Evolutionary conservation across 495 filamentous ascomycete genomes (phyloP), one percentile per base, ranked within the genome.

Genomic region (Podospora conica): DNA sequence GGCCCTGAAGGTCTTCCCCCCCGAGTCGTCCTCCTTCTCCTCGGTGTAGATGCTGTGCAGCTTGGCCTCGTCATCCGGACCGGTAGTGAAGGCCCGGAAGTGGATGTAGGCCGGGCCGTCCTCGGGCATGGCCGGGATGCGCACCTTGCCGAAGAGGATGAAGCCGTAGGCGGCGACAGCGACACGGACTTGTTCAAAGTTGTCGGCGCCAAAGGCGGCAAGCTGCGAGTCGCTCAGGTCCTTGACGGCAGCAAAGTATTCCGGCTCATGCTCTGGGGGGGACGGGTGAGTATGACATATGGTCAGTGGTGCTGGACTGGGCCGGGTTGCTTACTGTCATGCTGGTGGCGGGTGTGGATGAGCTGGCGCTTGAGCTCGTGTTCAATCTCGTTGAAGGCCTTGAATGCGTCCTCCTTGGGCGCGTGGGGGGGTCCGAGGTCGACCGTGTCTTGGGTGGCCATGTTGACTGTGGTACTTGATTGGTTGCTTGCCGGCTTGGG

Each of bases 91-190:
- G 29, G 81, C 73, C 48, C 84, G 79, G 66, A 86, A 78, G 70
- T 81, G 79, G 25, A 84, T 70, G 66, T 79, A 84, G 0, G 76
- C 78, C 15, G 77, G 78, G 0, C 79, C 79, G 1, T 67, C 65
- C 53, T 79, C 75, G 24, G 77, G 74, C 71, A 77, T 59, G 31
- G 78, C 76, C 6, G 81, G 83, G 25, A 87, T 73, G 22, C 78
- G 79, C 55, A 87, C 70, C 68, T 85, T 86, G 68, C 83, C 84
- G 66, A 88, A 83, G 18, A 88, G 69, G 70, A 85, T 83, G 11
- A 84, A 67, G 2, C 85, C 85, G 69, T 87, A 87, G 1, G 83
- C 81, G 0, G 80, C 79, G 8, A 68, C 71, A 28, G 78, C 84
- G 6, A 85, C 80, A 53, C 85, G 80, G 23, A 87, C 85, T 12